Conservation (phyloP, 306 rosid species). For the Spatholobus suberectus region DNA sequence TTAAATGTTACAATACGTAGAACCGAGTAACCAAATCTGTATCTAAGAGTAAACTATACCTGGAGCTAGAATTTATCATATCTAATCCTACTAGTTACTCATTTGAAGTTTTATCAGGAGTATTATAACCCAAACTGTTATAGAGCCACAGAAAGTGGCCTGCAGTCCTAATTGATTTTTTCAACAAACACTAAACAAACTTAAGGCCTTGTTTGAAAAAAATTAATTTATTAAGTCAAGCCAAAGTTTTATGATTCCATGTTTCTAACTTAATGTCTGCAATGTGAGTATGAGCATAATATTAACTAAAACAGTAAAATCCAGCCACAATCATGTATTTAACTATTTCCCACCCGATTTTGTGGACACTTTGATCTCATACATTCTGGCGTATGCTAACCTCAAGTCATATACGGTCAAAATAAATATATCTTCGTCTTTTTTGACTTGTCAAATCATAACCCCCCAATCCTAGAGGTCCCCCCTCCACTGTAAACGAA, state of each 20-base stretch:
- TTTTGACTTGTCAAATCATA: background rate
- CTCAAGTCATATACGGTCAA: background rate
- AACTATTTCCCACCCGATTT: background rate
- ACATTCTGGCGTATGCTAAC: background rate
- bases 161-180: background rate
- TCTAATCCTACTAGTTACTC: background rate
- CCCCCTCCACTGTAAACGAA: background rate
- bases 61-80: conserved; percentile 1
- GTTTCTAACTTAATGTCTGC: conserved; percentile 16
- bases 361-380: background rate
- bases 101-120: background rate
- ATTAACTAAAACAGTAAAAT: background rate
- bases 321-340: background rate
- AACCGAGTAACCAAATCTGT: background rate
- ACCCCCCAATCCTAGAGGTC: background rate
- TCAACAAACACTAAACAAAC: conserved; percentile 7
- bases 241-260: conserved; percentile 13
- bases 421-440: background rate
- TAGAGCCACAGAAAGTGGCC: background rate
- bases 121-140: background rate
- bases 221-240: background rate
- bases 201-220: background rate
- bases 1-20: background rate
- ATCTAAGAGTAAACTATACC: background rate
- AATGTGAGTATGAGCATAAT: background rate